Base-by-base conservation (phyloP, 306 rosid genomes). In the Cicer judaicum region DNA sequence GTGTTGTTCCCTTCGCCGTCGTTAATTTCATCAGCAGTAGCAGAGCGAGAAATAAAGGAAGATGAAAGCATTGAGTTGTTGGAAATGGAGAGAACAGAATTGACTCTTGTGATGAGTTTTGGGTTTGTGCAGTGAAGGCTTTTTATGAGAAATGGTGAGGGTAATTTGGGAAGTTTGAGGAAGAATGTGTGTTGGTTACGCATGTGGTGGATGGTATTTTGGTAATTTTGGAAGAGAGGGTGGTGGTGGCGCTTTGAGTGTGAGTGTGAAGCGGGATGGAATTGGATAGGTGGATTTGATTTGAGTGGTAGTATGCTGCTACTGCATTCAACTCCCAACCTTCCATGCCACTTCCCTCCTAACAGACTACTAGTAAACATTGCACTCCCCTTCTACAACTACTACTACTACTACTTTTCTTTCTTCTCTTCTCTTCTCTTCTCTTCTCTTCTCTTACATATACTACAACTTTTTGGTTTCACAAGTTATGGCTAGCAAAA, bases 41-140 rank as follows among this genome's bases (percentile, higher is more conserved):
- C 84, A 42, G 46, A 49, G 42, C 64, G 74, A 68, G 83, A 84
- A 9, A 60, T 68, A 44, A 74, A 29, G 15, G 89, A 78, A 78
- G 93, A 86, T 49, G 80, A 52, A 82, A 89, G 91, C 97, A 94
- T 92, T 47, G 90, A 29, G 82, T 85, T 29, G 36, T 81, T 73
- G 56, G 75, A 73, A 39, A 50, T 73, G 49, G 77, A 64, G 43
- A 50, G 4, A 72, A 78, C 15, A 1, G 5, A 19, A 49, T 68
- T 49, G 54, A 6, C n/a, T 67, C 43, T 66, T 44, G 73, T 48
- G 48, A 54, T 2, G 41, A 73, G 38, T 5, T 50, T 73, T 77
- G 77, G 3, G 5, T 68, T 66, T 70, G 77, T 0, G 61, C 10
- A 48, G 39, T 43, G 81, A 29, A 42, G 60, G 8, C 36, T 53